Evolutionary conservation across 164 flowering plant genomes (phyloP), one percentile per base, ranked within the genome.

Genomic region (Nymphaea thermarum): DNA sequence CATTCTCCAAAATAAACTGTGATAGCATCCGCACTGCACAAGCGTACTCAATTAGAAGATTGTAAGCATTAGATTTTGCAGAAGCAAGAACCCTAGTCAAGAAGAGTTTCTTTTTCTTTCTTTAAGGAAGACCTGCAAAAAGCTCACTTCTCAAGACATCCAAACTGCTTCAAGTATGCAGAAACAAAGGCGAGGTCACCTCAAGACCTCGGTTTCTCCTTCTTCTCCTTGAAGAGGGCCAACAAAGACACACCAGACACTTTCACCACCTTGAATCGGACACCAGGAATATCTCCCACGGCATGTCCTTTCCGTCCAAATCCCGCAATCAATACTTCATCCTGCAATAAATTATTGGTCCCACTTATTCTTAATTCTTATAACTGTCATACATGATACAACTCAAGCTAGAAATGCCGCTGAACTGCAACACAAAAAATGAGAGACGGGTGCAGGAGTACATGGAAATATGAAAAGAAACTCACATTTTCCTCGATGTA

Each of bases 401-500:
- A 45, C 53, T 45, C 55, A 47, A 47, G 12, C 55, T 47, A 47
- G 55, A 6, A 47, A 12, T 6, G 55, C 7, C 2, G 7, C 7
- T 47, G 55, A 47, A 47, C 55, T 47, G 12, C 55, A 47, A 12
- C 36, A 25, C 36, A 25, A 25, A 25, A 25, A 25, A 25, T 25
- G 36, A 25, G 36, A 25, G 36, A 25, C 36, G 36, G 36, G 36
- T 25, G 36, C 36, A 25, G 36, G 36, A 25, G 36, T 25, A 25
- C 36, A 25, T 25, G 36, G 36, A 25, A 25, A 25, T 25, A 25
- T 25, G 60, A 25, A 25, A 25, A 25, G 36, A n/a, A 1, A 70
- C 90, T 80, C 63, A 87, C 96, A 75, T 87, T 89, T 69, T 89
- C 96, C 65, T 87, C 96, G 6, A 89, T 89, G 78, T 80, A 89